Evolutionary conservation across 495 filamentous ascomycete genomes (phyloP).

Genomic region (Daldinia grandis): DNA sequence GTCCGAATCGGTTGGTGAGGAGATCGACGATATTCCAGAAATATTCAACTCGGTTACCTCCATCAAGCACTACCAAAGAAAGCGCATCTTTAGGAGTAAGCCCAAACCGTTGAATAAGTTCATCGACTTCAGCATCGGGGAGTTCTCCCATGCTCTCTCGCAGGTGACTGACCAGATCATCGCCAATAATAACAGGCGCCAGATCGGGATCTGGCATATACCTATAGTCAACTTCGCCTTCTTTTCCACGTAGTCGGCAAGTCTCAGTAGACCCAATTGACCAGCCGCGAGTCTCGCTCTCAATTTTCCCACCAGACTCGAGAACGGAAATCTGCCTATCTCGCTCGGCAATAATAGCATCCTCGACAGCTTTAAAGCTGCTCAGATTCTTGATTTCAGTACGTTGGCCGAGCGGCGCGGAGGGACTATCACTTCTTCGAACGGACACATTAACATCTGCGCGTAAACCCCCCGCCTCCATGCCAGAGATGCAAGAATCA

Average conservation of each 20-base stretch:
- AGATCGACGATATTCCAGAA: conserved; percentile 76
- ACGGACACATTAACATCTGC: conserved; percentile 98
- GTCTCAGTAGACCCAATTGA: conserved; percentile 79
- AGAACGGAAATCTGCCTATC: conserved; percentile 85
- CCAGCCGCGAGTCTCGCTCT: conserved; percentile 95
- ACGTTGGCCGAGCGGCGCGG: conserved; percentile 74
- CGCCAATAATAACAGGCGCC: conserved; percentile 75
- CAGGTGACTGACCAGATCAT: conserved; percentile 72
- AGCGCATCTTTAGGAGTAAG: conserved; percentile 88
- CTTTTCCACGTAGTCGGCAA: conserved; percentile 85
- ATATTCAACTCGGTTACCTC: conserved; percentile 82
- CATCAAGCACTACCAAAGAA: conserved; percentile 78
- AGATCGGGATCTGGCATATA: conserved; percentile 99
- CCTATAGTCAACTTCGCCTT: conserved; percentile 95
- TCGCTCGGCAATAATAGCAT: conserved; percentile 89
- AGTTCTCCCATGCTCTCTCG: conserved; percentile 66
- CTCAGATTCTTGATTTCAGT: conserved; percentile 98
- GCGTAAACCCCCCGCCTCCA: conserved; percentile 90
- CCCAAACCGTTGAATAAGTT: conserved; percentile 66
- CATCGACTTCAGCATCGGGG: conserved; percentile 72
- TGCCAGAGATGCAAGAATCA: conserved; percentile 83
- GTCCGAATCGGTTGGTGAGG: conserved; percentile 54
- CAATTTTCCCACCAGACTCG: conserved; percentile 77
- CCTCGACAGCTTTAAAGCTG: conserved; percentile 93
- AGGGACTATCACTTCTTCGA: conserved; percentile 56